These are phyloP conservation scores for Halteria grandinella DNA, from an alignment of 73 alveolate species.

Conservation along the genomic window DNA sequence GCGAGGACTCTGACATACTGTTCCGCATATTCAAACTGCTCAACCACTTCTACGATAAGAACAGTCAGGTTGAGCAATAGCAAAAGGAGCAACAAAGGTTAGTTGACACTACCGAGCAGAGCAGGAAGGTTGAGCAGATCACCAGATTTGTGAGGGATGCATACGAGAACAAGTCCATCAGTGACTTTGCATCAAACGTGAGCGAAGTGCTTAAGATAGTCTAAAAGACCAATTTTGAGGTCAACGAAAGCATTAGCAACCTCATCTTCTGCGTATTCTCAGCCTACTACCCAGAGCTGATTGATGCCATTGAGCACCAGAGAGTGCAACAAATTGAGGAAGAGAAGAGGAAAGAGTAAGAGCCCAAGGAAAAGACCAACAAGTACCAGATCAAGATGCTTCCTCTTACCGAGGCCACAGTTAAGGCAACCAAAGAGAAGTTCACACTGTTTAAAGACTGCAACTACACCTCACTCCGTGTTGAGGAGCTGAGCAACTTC, in stretches of 20 bases:
- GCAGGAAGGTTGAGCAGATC: background rate
- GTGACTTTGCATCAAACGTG: background rate
- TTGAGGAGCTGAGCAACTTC: conserved; percentile 40
- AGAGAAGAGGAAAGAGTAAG: background rate
- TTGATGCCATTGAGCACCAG: background rate
- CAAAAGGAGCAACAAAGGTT: background rate
- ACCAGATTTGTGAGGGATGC: background rate
- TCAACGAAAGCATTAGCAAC: conserved; percentile 2
- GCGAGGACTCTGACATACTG: conserved; percentile 24
- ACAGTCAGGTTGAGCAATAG: background rate
- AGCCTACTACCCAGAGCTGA: conserved; percentile 19
- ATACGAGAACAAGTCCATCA: background rate
- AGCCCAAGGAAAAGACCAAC: background rate
- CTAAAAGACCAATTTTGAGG: conserved; percentile 33
- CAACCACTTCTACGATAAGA: conserved; percentile 28
- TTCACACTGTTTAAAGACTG: conserved; percentile 12
- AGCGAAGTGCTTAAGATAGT: conserved; percentile 2
- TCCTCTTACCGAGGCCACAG: conserved; percentile 5
- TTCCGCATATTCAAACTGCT: conserved; percentile 42
- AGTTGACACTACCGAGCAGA: background rate
- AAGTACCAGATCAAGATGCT: conserved; percentile 5
- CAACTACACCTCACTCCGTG: conserved; percentile 3
- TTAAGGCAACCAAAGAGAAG: background rate
- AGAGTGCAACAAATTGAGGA: background rate
- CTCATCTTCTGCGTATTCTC: conserved; percentile 31